Evolutionary conservation across 1,284 basidiomycete genomes (phyloP), one percentile per base, ranked within the genome.

Genomic region (Ustilago shanxiensis): DNA sequence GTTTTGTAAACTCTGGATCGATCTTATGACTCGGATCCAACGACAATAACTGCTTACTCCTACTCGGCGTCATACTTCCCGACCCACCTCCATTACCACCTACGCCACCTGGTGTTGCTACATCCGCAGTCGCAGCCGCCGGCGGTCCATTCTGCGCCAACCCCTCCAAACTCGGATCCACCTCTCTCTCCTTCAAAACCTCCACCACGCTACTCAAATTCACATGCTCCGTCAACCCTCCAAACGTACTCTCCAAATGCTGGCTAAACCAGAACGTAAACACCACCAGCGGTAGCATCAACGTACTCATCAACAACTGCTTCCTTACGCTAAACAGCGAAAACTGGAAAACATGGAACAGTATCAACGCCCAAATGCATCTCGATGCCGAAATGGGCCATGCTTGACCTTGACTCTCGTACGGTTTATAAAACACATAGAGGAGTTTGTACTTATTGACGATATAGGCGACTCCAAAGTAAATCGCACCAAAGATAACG

Each of bases 401-500:
- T 0, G 94, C 95, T 87, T 95, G 93, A 1, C 95, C 94, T 79
- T 92, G 92, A 0, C 92, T 93, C 87, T 96, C 95, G 87, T 95
- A 96, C 0, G 94, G 93, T 83, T 94, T 95, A 88, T 95, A 95
- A 87, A 95, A 94, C 2, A 95, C 93, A 83, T 97, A 97, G 2
- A 98, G 88, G 2, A 98, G 89, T 85, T 98, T 96, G 88, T 98
- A 98, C 88, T 99, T 99, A 90, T 96, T 98, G 3, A 98, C 81
- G 22, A 84, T 58, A 67, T 87, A 99, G 2, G 90, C 94, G 57
- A 93, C 89, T 11, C 94, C 95, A 84, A 99, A 99, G 87, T 99
- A 99, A 44, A 96, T 88, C 0, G 95, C 93, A 10, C 95, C 95
- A 82, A 99, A 99, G 24, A 97, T 90, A 60, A 97, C 89, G 82